These are phyloP conservation scores for Diaporthe citrichinensis DNA, from an alignment of 2,329 filamentous ascomycete genomes.

Conservation along the genomic window DNA sequence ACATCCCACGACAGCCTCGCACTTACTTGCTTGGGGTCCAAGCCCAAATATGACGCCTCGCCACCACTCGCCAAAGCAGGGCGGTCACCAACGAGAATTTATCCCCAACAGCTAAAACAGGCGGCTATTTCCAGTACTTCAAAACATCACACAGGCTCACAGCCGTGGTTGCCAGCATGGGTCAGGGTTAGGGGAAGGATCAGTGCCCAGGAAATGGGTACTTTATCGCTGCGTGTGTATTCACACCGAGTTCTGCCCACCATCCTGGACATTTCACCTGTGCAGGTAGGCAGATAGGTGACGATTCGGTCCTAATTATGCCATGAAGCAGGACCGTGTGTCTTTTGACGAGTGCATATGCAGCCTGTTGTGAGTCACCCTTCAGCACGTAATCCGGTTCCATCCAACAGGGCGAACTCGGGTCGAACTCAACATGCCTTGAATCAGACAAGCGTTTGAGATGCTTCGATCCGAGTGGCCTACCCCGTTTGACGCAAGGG, in stretches of 20 bases:
- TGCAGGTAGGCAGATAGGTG: neutral
- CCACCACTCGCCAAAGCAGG: neutral
- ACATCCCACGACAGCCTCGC: slow-evolving; percentile 15
- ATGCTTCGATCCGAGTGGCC: neutral
- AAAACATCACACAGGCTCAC: neutral
- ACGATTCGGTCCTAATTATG: neutral
- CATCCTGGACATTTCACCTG: neutral
- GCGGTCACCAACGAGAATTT: neutral
- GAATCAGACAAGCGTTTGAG: neutral
- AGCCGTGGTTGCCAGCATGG: neutral
- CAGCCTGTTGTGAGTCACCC: slow-evolving; percentile 31
- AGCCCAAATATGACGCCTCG: neutral
- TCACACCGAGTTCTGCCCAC: neutral
- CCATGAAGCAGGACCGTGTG: neutral
- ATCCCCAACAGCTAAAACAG: neutral
- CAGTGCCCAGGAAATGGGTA: neutral
- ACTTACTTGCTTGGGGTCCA: neutral
- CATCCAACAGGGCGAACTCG: neutral
- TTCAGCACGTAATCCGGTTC: neutral
- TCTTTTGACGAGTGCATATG: neutral
- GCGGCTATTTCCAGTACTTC: neutral
- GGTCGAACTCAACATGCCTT: neutral
- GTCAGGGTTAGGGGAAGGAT: neutral
- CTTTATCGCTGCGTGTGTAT: neutral
- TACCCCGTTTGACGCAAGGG: neutral